Percentiles rank a stretch among this genome's conserved stretches.
phyloP scores from a whole-genome alignment of 2,329 filamentous ascomycete species.

The Cercospora sp. region DNA sequence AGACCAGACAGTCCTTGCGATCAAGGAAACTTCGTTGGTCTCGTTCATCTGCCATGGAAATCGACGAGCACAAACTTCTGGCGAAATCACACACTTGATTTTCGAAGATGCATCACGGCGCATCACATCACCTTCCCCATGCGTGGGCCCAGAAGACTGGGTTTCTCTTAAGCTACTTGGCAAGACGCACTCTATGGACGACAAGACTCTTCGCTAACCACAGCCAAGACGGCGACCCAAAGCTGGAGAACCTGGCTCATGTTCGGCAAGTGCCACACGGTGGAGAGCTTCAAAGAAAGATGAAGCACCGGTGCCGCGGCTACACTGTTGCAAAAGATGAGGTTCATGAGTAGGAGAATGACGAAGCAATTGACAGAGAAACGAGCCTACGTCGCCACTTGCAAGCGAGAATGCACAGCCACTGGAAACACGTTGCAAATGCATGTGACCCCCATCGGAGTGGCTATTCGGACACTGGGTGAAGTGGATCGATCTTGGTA shows the following conservation, averaged over 20 bases:
- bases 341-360: neutral
- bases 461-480: neutral
- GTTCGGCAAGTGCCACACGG: neutral
- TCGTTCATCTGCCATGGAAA: neutral
- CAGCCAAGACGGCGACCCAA: neutral
- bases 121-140: neutral
- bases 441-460: neutral
- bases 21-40: neutral
- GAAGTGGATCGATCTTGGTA: neutral
- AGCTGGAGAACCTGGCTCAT: neutral
- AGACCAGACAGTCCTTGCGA: neutral
- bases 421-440: neutral
- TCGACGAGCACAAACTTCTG: neutral
- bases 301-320: neutral
- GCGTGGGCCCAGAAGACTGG: neutral
- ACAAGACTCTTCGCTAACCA: conserved; percentile 2
- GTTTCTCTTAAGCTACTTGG: neutral
- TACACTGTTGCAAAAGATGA: neutral
- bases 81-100: neutral
- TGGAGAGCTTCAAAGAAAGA: neutral
- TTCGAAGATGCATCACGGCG: neutral
- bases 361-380: neutral
- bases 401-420: neutral
- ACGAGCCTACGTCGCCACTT: neutral
- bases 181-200: neutral